Evolutionary conservation across 164 flowering plant genomes (phyloP).

Genomic region (Aristolochia californica): DNA sequence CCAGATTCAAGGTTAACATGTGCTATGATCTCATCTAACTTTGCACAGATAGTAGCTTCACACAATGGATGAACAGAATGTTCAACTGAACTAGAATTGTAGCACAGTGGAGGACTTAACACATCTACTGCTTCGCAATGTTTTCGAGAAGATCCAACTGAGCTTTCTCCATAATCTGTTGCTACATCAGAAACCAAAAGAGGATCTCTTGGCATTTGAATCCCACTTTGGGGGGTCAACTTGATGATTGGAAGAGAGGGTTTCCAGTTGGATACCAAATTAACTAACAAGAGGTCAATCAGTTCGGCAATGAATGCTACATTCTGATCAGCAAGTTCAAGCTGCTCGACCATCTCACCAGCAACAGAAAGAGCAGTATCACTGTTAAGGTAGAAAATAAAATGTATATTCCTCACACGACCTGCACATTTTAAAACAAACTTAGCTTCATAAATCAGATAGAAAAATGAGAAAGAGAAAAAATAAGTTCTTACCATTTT

Average conservation of each 20-base stretch:
- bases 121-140: constrained; percentile 9
- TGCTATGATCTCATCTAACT: constrained; percentile 14
- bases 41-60: constrained; percentile 10
- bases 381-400: constrained; percentile 49
- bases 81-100: constrained; percentile 12
- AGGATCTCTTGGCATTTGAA: constrained; percentile 6
- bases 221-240: constrained; percentile 15
- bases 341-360: constrained; percentile 80
- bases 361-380: constrained; percentile 79
- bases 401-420: constrained; percentile 50
- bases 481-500: constrained; percentile 28
- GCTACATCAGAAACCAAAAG: background rate
- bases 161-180: constrained; percentile 9
- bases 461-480: background rate
- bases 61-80: constrained; percentile 8
- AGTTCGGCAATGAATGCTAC: constrained; percentile 68
- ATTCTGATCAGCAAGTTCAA: constrained; percentile 58
- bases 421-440: constrained; percentile 30
- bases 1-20: constrained; percentile 12
- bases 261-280: constrained; percentile 56
- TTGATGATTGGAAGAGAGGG: constrained; percentile 25
- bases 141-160: constrained; percentile 15
- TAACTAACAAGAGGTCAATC: constrained; percentile 49
- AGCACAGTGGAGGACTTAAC: constrained; percentile 10
- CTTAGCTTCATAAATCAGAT: background rate